Evolutionary conservation across 805 yeast species (phyloP).

Genomic region (Cyberlindnera amylophila): DNA sequence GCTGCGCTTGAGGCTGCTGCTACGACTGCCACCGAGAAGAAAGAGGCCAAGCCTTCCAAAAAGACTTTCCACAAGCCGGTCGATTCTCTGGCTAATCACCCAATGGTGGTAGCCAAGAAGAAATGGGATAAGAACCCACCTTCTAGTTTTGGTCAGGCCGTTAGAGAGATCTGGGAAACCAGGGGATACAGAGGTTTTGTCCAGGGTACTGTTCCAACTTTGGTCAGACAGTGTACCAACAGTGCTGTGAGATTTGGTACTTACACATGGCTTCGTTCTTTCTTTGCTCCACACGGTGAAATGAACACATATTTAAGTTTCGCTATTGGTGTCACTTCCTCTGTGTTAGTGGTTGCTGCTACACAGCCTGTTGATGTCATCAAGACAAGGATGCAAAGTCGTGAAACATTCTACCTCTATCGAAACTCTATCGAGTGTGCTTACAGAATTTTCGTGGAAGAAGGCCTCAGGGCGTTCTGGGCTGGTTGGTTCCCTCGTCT

Average conservation of each 20-base stretch:
- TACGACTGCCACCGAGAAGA: background rate
- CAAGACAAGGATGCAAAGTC: conserved; percentile 82
- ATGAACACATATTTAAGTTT: conserved; percentile 33
- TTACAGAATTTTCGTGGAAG: conserved; percentile 44
- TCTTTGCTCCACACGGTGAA: conserved; percentile 51
- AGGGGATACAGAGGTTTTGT: conserved; percentile 76
- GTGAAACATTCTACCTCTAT: conserved; percentile 55
- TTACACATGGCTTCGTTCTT: conserved; percentile 73
- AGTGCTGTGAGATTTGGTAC: conserved; percentile 82
- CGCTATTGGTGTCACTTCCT: conserved; percentile 56
- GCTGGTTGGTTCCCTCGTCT: conserved; percentile 64
- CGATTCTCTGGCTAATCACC: conserved; percentile 24
- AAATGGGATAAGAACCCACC: conserved; percentile 49
- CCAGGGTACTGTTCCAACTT: conserved; percentile 82
- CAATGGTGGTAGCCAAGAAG: conserved; percentile 30
- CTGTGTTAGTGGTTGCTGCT: conserved; percentile 65
- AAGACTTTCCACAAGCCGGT: conserved; percentile 31
- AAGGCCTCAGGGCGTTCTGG: conserved; percentile 47
- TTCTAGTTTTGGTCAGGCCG: conserved; percentile 45
- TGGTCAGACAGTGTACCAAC: conserved; percentile 72
- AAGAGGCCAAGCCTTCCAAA: conserved; percentile 8
- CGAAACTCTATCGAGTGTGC: conserved; percentile 58
- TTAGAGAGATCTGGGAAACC: conserved; percentile 62
- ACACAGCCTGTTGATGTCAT: conserved; percentile 90
- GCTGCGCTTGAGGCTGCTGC: conserved; percentile 14